Base-by-base conservation (phyloP, 2,329 filamentous ascomycete species). In the Ophiostoma tasmaniense region DNA sequence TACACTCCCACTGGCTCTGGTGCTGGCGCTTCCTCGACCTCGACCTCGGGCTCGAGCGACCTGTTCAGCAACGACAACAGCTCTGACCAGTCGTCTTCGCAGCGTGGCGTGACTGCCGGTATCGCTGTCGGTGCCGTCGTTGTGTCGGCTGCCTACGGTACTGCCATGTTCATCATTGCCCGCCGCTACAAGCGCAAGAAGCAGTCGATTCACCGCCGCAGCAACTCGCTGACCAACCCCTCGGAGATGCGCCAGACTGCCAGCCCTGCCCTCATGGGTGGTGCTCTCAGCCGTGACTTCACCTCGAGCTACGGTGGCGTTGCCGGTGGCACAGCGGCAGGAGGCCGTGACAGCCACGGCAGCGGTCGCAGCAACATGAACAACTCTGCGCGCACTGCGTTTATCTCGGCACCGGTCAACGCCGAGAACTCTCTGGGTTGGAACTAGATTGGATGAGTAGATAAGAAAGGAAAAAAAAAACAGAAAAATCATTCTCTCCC, bases 341-440 rank as follows among this genome's bases (percentile, higher is more conserved):
- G 76, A 75, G 84, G 79, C 30, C 81, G 80, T 69, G 83, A 87
- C 77, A 93, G 90, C 76, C 72, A 73, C 35, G 90, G 90, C 71
- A 81, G 81, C 67, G 76, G 76, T 4, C 79, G 81, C 69, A 83
- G 83, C 74, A 83, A 81, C 67, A 81, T 80, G 77, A 80, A 80
- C 74, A 81, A 82, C 78, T 86, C 84, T 52, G 84, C 79, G 28
- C 82, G 85, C 65, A 86, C 84, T 3, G 83, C 84, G 61, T 83
- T 89, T 79, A 97, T 97, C 77, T 96, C 91, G 71, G 91, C 92
- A 42, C 93, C 93, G 3, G 90, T 97, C 72, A 93, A 93, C 78
- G 90, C 93, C 3, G 93, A 96, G 82, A 97, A 97, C 84, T 96
- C 92, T 67, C 86, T 97, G 73, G 93, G 93, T 75, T 97, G 93